Evolutionary conservation across 177 flowering plant species (phyloP).

Genomic region (Vitis hybrid): DNA sequence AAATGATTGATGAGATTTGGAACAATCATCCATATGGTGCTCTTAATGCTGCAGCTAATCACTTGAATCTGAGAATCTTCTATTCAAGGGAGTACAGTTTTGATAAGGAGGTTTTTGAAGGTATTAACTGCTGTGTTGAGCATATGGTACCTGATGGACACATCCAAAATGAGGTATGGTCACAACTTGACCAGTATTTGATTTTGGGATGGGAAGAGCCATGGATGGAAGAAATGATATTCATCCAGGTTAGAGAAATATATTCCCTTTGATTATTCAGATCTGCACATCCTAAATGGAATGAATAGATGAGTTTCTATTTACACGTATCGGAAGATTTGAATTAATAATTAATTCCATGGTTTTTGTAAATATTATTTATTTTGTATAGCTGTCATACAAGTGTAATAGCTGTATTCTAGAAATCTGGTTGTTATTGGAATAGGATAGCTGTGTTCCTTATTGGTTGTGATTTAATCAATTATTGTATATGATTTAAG

Average conservation of each 20-base stretch:
- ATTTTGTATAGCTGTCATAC: neutral
- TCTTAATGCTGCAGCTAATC: conserved; percentile 66
- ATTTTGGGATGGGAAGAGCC: conserved; percentile 31
- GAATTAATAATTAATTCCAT: neutral
- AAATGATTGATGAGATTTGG: conserved; percentile 66
- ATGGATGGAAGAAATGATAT: conserved; percentile 21
- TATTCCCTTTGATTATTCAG: neutral
- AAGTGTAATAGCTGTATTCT: too few relatives aligned
- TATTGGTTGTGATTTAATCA: too few relatives aligned
- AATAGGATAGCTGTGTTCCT: too few relatives aligned
- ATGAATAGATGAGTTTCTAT: too few relatives aligned
- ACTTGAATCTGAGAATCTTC: conserved; percentile 47
- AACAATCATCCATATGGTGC: conserved; percentile 51
- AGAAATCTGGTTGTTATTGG: too few relatives aligned
- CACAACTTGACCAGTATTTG: conserved; percentile 45
- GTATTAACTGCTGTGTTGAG: conserved; percentile 38
- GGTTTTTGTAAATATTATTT: conserved; percentile 46
- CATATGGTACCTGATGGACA: conserved; percentile 33
- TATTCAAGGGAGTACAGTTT: conserved; percentile 42
- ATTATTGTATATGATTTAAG: too few relatives aligned
- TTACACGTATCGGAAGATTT: neutral
- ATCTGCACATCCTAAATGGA: too few relatives aligned
- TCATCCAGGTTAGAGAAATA: conserved; percentile 40
- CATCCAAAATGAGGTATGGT: conserved; percentile 27
- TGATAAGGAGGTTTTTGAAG: conserved; percentile 56